These are phyloP conservation scores for Eurotiales sp. DNA, from an alignment of 2,329 filamentous ascomycete genomes.

Conservation along the genomic window DNA sequence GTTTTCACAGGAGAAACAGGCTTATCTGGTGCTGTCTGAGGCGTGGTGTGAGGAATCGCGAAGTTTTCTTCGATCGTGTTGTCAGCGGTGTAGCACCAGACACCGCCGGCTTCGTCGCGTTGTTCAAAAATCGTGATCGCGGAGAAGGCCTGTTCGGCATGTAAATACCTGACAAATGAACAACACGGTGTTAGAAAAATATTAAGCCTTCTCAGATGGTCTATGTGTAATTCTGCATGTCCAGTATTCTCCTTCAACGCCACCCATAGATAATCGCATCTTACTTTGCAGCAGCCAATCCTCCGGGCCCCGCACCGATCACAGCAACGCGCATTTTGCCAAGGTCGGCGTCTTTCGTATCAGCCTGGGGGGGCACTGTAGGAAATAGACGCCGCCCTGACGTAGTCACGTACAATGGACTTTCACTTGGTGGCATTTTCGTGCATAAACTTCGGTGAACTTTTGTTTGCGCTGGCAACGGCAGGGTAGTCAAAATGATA, in stretches of 20 bases:
- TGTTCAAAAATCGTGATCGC: conserved; percentile 79
- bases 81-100: conserved; percentile 71
- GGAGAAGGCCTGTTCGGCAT: conserved; percentile 66
- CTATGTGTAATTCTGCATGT: neutral
- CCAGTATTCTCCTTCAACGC: neutral
- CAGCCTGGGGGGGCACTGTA: no score
- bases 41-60: conserved; percentile 46
- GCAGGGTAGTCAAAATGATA: no score
- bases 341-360: neutral
- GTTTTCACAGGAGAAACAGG: conserved; percentile 35
- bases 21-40: conserved; percentile 62
- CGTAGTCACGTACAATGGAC: no score
- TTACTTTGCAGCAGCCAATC: conserved; percentile 12
- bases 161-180: conserved; percentile 55
- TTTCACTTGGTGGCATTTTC: no score
- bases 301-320: conserved; percentile 11
- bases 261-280: no score
- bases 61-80: conserved; percentile 44
- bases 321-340: conserved; percentile 9
- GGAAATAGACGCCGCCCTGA: no score
- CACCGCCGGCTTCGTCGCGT: conserved; percentile 69
- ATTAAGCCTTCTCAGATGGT: neutral
- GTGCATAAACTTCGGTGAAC: no score
- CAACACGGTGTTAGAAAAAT: neutral
- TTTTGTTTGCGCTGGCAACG: no score